Percentiles rank a stretch among this genome's conserved stretches.
phyloP scores from a whole-genome alignment of 192 early-diverging fungal species.

The Paraglomus brasilianum region DNA sequence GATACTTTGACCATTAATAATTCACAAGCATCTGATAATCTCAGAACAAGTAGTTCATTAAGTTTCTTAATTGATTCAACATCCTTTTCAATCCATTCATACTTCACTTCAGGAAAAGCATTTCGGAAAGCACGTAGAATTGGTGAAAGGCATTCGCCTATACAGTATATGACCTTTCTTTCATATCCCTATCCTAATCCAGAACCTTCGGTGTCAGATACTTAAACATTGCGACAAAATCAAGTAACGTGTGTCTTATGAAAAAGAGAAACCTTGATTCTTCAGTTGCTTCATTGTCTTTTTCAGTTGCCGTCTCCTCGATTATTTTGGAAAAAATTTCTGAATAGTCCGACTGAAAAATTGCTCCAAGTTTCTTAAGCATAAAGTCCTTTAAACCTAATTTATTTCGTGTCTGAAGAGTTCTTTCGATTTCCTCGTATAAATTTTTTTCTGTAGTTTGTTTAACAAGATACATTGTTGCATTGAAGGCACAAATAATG shows the following conservation, averaged over 20 bases:
- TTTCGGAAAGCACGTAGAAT: conserved; percentile 12
- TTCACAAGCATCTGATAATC: conserved; percentile 15
- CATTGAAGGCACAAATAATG: not conserved
- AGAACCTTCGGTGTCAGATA: conserved; percentile 13
- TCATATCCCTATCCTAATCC: conserved; percentile 1
- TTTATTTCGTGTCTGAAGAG: conserved; percentile 13
- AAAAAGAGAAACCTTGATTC: conserved; percentile 7
- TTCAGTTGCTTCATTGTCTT: conserved; percentile 5
- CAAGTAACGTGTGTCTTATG: conserved; percentile 19
- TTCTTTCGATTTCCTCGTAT: conserved; percentile 13
- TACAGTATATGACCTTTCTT: conserved; percentile 20
- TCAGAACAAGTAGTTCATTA: conserved; percentile 14
- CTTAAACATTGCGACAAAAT: conserved; percentile 21
- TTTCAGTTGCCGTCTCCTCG: conserved; percentile 9
- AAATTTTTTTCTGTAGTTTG: conserved; percentile 7
- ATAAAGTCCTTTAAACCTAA: not conserved
- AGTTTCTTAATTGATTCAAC: conserved; percentile 20
- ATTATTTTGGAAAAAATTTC: conserved; percentile 25
- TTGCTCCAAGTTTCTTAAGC: conserved; percentile 3
- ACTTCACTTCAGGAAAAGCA: conserved; percentile 19
- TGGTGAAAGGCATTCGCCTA: conserved; percentile 12
- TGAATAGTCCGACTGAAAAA: conserved; percentile 22
- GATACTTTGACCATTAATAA: conserved; percentile 22
- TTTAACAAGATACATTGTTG: not conserved
- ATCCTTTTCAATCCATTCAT: conserved; percentile 17